Base-by-base conservation (phyloP, 805 yeast species). In the Phaffomyces thermotolerans region DNA sequence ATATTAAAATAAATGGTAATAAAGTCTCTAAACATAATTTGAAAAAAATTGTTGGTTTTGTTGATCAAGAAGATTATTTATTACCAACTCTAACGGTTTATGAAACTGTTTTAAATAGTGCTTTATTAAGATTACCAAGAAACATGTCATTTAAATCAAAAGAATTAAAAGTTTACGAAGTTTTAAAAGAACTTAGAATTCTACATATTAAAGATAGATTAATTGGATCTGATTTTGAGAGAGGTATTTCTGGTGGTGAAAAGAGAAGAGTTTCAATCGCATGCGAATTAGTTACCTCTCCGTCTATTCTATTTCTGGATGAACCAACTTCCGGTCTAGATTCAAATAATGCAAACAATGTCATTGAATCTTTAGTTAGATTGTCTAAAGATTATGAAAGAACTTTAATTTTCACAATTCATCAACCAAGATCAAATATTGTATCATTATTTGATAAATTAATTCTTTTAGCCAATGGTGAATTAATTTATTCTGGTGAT, bases 241-340 rank as follows among this genome's bases (percentile, higher is more conserved):
- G 97, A 52, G 99, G 99, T 0, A 86, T 91, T 13, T 84, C 93
- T 15, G 96, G 96, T 15, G 96, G 96, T 51, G 96, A 89, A 56
- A 87, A 88, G 60, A 70, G 95, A 54, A 73, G 96, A 54, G 96
- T 89, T 7, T 89, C 95, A 0, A 89, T 89, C 61, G 96, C 96
- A 1, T 88, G 96, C 62, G 96, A 89, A 58, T 68, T 89, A 35
- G 96, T 89, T 2, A 89, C 96, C 0, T 81, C 89, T 2, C 96
- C 96, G 1, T 75, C 89, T 0, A 78, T 89, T 36, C 63, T 89
- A 42, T 84, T 89, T 53, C 65, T 89, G 42, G 96, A 89, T 64
- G 96, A 89, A 59, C 96, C 96, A 23, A 89, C 99, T 0, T 87
- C 96, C 0, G 99, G 99, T 1, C 70, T 93, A 46, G 99, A 93